Percentiles rank a stretch among this genome's conserved stretches.
phyloP scores from a whole-genome alignment of 2,329 filamentous ascomycete species.

The Cytospora chrysosperma region DNA sequence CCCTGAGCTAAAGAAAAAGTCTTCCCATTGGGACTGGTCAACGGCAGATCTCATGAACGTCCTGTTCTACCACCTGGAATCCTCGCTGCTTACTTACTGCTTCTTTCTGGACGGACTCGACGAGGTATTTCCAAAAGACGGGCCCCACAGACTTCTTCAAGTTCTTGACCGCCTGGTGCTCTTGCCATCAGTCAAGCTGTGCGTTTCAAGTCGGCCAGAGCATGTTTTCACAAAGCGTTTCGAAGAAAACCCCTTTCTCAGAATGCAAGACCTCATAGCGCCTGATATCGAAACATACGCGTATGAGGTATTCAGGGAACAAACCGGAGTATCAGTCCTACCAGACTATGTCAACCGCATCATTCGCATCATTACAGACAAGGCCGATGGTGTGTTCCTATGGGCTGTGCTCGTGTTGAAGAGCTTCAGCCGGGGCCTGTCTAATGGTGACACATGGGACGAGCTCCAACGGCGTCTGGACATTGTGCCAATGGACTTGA shows the following conservation, averaged over 20 bases:
- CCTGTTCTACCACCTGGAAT: no score
- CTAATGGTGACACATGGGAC: background rate
- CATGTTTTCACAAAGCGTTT: background rate
- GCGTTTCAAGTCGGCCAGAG: background rate
- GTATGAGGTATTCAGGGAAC: background rate
- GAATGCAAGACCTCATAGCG: background rate
- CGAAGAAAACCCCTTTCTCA: background rate
- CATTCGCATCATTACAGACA: background rate
- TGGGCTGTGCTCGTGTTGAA: background rate
- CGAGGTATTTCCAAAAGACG: background rate
- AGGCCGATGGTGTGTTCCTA: conserved; percentile 3
- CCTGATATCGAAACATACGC: background rate
- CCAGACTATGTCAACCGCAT: background rate
- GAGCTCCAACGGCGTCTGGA: background rate
- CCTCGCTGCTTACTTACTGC: conserved; percentile 12
- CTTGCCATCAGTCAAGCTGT: background rate
- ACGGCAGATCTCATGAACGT: background rate
- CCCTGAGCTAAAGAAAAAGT: background rate
- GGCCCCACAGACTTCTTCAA: background rate
- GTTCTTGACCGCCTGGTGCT: fast-evolving
- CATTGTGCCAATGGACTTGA: background rate
- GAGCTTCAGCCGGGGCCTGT: background rate
- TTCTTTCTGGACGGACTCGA: conserved; percentile 24
- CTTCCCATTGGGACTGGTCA: conserved; percentile 25
- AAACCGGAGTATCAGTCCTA: no score